phyloP scores from a whole-genome alignment of 805 yeast species.

The Sugiyamaella boreocaroliniensis region DNA sequence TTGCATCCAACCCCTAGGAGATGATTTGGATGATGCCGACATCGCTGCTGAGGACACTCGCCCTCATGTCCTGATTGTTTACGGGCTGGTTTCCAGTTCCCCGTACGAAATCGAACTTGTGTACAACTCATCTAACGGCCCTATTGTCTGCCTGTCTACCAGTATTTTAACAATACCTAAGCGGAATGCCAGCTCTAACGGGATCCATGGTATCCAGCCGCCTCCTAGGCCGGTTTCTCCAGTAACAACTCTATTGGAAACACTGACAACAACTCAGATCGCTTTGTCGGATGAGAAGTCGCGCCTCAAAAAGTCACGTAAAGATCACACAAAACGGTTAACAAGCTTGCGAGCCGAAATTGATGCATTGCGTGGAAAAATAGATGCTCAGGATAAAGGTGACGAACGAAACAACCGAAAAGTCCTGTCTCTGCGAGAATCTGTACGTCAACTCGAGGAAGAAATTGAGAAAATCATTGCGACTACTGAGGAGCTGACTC shows the following conservation, averaged over 20 bases:
- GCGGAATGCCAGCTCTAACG: neutral
- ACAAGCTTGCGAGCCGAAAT: constrained; percentile 49
- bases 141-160: constrained; percentile 11
- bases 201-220: constrained; percentile 16
- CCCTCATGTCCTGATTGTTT: constrained; percentile 46
- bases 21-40: constrained; percentile 25
- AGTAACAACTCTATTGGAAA: constrained; percentile 55
- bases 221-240: constrained; percentile 44
- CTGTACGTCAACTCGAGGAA: constrained; percentile 37
- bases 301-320: constrained; percentile 50
- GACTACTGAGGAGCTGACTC: constrained; percentile 10
- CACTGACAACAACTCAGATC: constrained; percentile 57
- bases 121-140: constrained; percentile 14
- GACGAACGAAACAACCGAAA: constrained; percentile 53
- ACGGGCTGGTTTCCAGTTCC: constrained; percentile 58
- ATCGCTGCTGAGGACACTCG: neutral
- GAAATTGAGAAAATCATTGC: constrained; percentile 25
- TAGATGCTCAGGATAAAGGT: constrained; percentile 42
- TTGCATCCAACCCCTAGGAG: constrained; percentile 32
- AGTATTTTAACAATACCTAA: neutral
- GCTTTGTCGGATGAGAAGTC: constrained; percentile 51
- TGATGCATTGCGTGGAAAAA: constrained; percentile 44
- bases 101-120: constrained; percentile 53
- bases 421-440: constrained; percentile 44
- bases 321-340: constrained; percentile 52